A percentile compares a stretch with the other conserved stretches of the same genome.
Conservation (phyloP, 306 rosid species). For the Abrus pulchellus region DNA sequence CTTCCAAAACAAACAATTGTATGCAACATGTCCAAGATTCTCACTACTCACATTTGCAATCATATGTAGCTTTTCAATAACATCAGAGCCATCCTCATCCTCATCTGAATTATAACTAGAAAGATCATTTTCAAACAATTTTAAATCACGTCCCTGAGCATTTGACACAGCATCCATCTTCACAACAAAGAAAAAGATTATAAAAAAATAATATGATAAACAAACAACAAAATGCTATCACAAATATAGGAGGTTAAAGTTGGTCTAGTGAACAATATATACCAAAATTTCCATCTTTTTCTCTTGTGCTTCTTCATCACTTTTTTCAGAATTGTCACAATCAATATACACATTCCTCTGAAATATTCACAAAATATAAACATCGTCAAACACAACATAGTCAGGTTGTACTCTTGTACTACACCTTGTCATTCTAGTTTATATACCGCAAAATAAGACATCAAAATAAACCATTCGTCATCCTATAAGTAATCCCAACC, state of each 20-base stretch:
- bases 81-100: conserved; percentile 19
- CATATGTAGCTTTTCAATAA: conserved; percentile 17
- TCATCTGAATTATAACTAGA: conserved; percentile 22
- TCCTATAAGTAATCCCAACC: neutral
- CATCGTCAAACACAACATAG: conserved; percentile 1
- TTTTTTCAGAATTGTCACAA: conserved; percentile 58
- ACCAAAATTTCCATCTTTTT: conserved; percentile 54
- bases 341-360: conserved; percentile 54
- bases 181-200: conserved; percentile 20
- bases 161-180: conserved; percentile 28
- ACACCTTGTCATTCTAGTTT: neutral
- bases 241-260: conserved; percentile 9
- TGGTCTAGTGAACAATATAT: neutral
- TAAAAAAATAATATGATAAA: conserved; percentile 23
- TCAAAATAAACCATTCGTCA: conserved; percentile 7
- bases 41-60: conserved; percentile 35
- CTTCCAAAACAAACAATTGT: conserved; percentile 10
- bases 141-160: conserved; percentile 36
- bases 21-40: conserved; percentile 25
- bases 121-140: conserved; percentile 43
- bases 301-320: conserved; percentile 55
- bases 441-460: conserved; percentile 27
- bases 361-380: conserved; percentile 5
- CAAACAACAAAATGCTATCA: neutral
- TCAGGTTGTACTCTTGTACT: conserved; percentile 3